Percentiles rank a stretch among this genome's conserved stretches.
Conservation (phyloP, 371 early-diverging fungal genomes). For the Mortierella sp. region DNA sequence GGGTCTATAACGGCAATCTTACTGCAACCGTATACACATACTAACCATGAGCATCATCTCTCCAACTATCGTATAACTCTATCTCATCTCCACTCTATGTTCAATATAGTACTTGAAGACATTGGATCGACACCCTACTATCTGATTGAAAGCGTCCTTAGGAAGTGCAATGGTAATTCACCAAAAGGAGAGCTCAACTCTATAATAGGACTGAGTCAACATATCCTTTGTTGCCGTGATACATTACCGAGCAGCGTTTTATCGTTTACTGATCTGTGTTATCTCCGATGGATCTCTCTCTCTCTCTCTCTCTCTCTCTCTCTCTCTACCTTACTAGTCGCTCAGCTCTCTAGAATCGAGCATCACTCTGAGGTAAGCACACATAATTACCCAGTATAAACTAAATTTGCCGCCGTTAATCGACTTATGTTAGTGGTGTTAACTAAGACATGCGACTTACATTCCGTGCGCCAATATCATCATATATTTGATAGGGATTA, state of each 20-base stretch:
- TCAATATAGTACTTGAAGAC: constrained; percentile 34
- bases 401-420: no score
- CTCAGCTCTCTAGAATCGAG: constrained; percentile 42
- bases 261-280: no score
- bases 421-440: no score
- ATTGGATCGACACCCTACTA: constrained; percentile 46
- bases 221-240: no score
- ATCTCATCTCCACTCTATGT: not conserved
- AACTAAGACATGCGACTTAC: no score
- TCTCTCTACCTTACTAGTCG: constrained; percentile 11
- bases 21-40: not conserved
- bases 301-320: not conserved
- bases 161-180: constrained; percentile 43
- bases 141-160: constrained; percentile 43
- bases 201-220: no score
- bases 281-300: not conserved
- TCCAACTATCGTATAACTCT: no score
- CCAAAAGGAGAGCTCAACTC: not conserved
- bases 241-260: no score
- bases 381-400: not conserved
- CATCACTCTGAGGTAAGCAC: constrained; percentile 32
- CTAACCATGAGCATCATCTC: not conserved
- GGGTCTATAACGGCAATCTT: no score
- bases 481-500: constrained; percentile 40
- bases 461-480: no score